phyloP scores from a whole-genome alignment of 2,329 filamentous ascomycete species.

The Catunica adiposa region DNA sequence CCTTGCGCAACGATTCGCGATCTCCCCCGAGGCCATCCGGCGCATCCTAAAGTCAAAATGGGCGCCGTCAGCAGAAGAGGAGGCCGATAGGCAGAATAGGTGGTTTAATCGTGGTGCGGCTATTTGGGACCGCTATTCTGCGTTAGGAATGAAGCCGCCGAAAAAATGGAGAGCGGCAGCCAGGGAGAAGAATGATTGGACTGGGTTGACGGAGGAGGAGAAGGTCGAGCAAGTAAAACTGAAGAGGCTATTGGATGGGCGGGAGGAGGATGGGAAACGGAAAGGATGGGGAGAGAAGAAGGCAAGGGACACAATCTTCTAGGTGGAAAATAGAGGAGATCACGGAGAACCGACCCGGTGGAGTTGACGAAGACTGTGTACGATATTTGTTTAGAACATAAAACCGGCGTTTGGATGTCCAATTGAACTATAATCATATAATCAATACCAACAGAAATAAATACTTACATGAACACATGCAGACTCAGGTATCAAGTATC shows the following conservation, averaged over 20 bases:
- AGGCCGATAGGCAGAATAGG: slow-evolving; percentile 38
- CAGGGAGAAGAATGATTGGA: slow-evolving; percentile 12
- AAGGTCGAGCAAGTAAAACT: background rate
- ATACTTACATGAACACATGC: too few relatives aligned
- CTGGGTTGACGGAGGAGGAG: background rate
- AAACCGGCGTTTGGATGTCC: too few relatives aligned
- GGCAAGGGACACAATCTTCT: slow-evolving; percentile 13
- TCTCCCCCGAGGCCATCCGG: slow-evolving; percentile 76
- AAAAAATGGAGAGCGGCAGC: slow-evolving; percentile 41
- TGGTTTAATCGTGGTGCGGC: slow-evolving; percentile 45
- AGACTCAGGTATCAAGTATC: background rate
- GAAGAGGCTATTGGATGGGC: background rate
- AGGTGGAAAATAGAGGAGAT: background rate
- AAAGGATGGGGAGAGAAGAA: slow-evolving; percentile 5
- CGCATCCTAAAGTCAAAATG: slow-evolving; percentile 73
- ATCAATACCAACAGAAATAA: too few relatives aligned
- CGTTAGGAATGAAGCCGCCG: slow-evolving; percentile 45
- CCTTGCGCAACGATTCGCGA: slow-evolving; percentile 62
- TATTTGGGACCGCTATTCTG: slow-evolving; percentile 44
- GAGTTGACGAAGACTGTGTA: background rate
- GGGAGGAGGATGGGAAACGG: background rate
- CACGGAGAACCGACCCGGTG: background rate
- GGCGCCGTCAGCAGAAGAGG: slow-evolving; percentile 41
- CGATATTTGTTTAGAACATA: too few relatives aligned
- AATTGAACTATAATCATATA: too few relatives aligned